These are phyloP conservation scores for Thraustochytrium sp. DNA, from an alignment of 352 stramenopile genomes.

Conservation along the genomic window DNA sequence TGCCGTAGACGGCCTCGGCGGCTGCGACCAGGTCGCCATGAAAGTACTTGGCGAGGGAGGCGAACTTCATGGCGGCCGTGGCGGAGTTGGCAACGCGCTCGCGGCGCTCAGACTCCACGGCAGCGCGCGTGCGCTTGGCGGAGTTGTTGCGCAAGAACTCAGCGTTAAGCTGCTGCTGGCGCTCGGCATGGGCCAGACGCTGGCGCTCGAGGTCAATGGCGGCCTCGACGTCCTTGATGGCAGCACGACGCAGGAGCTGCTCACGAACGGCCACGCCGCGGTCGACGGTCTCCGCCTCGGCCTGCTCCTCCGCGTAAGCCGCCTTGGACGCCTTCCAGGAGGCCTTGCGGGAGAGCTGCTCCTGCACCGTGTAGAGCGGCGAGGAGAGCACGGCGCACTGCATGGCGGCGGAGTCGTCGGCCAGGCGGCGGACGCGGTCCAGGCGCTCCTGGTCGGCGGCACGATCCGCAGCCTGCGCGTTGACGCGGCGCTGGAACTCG, in stretches of 20 bases:
- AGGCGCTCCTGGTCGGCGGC: background rate
- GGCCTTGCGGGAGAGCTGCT: constrained; percentile 1
- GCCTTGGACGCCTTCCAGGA: background rate
- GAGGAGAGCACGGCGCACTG: background rate
- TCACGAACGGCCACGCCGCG: background rate
- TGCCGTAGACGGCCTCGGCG: too few relatives aligned
- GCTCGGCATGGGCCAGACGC: background rate
- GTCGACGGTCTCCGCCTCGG: background rate
- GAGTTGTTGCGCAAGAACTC: background rate
- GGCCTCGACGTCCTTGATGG: background rate
- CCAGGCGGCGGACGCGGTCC: background rate
- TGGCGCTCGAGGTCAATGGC: background rate
- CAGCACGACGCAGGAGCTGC: background rate
- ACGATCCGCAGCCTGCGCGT: background rate
- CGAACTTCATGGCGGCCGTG: background rate
- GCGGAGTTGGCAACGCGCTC: background rate
- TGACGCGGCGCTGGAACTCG: background rate
- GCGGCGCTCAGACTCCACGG: background rate
- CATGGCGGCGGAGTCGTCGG: background rate
- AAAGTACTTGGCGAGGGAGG: background rate
- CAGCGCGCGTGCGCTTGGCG: background rate
- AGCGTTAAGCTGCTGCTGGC: background rate
- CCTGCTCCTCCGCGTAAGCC: background rate
- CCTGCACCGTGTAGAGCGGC: background rate
- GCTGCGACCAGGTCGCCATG: too few relatives aligned